Percentiles rank a stretch among this genome's conserved stretches.
These are phyloP conservation scores for Amanita thiersii DNA, from an alignment of 768 basidiomycete species.

Conservation along the genomic window DNA sequence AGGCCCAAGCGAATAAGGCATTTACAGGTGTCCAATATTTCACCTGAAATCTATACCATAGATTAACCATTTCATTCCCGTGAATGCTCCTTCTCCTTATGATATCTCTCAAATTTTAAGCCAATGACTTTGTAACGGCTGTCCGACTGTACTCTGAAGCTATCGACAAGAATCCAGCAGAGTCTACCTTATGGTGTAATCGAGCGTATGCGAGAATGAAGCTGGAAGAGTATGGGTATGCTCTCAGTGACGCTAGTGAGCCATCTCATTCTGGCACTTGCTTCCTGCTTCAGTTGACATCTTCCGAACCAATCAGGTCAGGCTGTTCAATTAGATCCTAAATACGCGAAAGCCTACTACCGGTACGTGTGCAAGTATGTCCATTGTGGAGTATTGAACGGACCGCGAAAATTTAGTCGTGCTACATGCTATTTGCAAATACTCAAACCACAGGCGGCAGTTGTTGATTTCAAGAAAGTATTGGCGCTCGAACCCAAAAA, in stretches of 20 bases:
- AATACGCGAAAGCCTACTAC: constrained; percentile 87
- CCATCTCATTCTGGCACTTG: constrained; percentile 13
- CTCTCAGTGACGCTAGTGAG: constrained; percentile 80
- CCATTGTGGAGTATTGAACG: constrained; percentile 8
- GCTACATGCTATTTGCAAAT: constrained; percentile 89
- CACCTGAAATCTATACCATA: constrained; percentile 1
- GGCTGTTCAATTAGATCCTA: constrained; percentile 82
- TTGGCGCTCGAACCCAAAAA: constrained; percentile 82
- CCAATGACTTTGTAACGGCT: constrained; percentile 70
- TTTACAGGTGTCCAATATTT: constrained; percentile 51
- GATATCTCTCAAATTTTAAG: constrained; percentile 20
- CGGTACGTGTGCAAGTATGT: constrained; percentile 35
- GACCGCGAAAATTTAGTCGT: constrained; percentile 40
- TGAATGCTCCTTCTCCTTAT: background rate
- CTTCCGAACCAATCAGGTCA: constrained; percentile 40
- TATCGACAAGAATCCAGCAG: constrained; percentile 80
- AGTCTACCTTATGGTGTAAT: constrained; percentile 91
- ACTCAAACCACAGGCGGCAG: constrained; percentile 77
- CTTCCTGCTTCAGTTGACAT: constrained; percentile 1
- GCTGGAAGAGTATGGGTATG: constrained; percentile 90
- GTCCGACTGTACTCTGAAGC: constrained; percentile 77
- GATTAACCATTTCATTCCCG: background rate
- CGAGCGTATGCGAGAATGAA: constrained; percentile 89
- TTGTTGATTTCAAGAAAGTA: constrained; percentile 83
- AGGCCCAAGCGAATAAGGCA: constrained; percentile 82